Percentiles rank a stretch among this genome's conserved stretches.
Conservation (phyloP, 2,329 filamentous ascomycete genomes). For the Paecilomyces formosus region DNA sequence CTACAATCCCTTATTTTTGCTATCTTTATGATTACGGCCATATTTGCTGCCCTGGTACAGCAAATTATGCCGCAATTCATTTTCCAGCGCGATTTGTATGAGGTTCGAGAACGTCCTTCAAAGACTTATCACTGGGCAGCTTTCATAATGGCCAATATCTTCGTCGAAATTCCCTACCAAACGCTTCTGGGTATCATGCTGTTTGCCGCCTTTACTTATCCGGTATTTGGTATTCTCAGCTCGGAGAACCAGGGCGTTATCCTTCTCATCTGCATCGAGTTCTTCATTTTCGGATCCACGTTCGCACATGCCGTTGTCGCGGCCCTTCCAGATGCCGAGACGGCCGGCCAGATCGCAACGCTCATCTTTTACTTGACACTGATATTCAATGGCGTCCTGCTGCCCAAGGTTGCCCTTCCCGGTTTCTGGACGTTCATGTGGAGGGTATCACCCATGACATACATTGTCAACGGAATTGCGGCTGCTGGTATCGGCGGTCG, state of each 20-base stretch:
- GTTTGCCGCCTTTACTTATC: constrained; percentile 80
- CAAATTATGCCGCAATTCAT: constrained; percentile 75
- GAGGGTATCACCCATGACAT: constrained; percentile 73
- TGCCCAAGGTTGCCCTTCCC: constrained; percentile 54
- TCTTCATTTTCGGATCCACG: constrained; percentile 73
- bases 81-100: constrained; percentile 71
- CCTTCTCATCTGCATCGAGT: constrained; percentile 67
- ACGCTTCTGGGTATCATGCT: constrained; percentile 65
- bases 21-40: constrained; percentile 66
- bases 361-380: constrained; percentile 65
- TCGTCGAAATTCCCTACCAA: constrained; percentile 83
- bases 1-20: constrained; percentile 81
- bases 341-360: constrained; percentile 68
- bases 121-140: constrained; percentile 81
- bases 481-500: constrained; percentile 63
- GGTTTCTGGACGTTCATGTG: constrained; percentile 84
- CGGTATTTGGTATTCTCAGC: constrained; percentile 55
- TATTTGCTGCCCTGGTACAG: constrained; percentile 49
- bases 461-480: constrained; percentile 67
- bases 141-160: constrained; percentile 75
- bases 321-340: constrained; percentile 66
- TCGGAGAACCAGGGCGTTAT: constrained; percentile 67
- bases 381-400: constrained; percentile 68
- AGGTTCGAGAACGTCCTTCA: constrained; percentile 74
- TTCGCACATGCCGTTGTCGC: constrained; percentile 75